Evolutionary conservation across 1,139 yeast genomes (phyloP).

Genomic region (Pichia sp.): DNA sequence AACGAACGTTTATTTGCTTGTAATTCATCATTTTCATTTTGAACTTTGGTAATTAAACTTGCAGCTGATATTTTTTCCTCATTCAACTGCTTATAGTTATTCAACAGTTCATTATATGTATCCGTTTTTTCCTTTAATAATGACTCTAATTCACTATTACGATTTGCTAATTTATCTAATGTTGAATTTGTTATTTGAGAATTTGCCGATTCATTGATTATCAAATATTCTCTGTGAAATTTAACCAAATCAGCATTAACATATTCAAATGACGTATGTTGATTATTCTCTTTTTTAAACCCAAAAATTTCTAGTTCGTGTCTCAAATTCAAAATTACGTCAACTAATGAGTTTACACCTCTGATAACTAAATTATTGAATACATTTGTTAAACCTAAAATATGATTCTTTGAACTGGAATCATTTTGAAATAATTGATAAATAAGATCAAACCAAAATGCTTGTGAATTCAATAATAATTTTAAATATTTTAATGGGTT

Average conservation of each 20-base stretch:
- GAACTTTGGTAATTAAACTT: conserved; percentile 17
- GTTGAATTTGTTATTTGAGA: conserved; percentile 4
- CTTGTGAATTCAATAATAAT: conserved; percentile 9
- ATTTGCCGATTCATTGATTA: conserved; percentile 9
- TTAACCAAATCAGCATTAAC: conserved; percentile 1
- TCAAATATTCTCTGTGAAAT: conserved; percentile 10
- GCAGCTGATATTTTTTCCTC: conserved; percentile 27
- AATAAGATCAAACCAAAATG: conserved; percentile 21
- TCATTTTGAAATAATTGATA: conserved; percentile 11
- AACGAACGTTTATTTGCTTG: conserved; percentile 13
- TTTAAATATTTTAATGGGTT: conserved; percentile 16
- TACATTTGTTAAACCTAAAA: conserved; percentile 8
- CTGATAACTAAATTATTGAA: conserved; percentile 18
- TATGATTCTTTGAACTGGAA: not conserved
- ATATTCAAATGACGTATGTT: not conserved
- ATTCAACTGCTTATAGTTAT: conserved; percentile 28
- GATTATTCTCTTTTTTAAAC: not conserved
- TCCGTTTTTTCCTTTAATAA: conserved; percentile 10
- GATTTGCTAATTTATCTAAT: conserved; percentile 6
- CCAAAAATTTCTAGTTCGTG: conserved; percentile 7
- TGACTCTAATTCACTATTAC: conserved; percentile 7
- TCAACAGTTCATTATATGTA: conserved; percentile 23
- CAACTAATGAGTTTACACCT: conserved; percentile 22
- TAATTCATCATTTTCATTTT: conserved; percentile 17
- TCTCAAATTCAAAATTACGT: conserved; percentile 11